Evolutionary conservation across 768 basidiomycete genomes (phyloP).

Genomic region (Calocybe cyanea): DNA sequence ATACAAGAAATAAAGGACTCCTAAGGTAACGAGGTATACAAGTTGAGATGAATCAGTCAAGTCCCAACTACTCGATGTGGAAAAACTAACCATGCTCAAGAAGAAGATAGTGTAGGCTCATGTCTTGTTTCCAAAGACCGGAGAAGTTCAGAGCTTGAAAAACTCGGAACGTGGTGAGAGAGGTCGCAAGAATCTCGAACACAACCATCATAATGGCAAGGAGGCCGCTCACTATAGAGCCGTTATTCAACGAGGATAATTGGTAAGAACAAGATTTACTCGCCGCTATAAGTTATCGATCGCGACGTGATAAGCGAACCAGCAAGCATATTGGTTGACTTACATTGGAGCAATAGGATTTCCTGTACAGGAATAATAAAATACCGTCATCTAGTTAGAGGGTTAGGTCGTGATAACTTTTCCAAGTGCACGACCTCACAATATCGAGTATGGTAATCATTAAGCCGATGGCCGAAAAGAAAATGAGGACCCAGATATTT

Average conservation of each 20-base stretch:
- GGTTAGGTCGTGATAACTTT: neutral
- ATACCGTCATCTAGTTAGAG: constrained; percentile 13
- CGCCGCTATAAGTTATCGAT: neutral
- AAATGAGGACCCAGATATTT: constrained; percentile 15
- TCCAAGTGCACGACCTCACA: constrained; percentile 12
- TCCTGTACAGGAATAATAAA: constrained; percentile 7
- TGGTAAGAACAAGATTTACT: neutral
- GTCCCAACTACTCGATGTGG: neutral
- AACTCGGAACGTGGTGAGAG: constrained; percentile 20
- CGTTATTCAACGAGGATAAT: neutral
- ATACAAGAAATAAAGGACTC: constrained; percentile 26
- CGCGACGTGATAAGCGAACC: no score
- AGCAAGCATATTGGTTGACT: constrained; percentile 2
- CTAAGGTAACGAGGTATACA: no score
- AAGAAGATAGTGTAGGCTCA: constrained; percentile 19
- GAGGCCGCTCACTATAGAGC: constrained; percentile 18
- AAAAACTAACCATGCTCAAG: constrained; percentile 22
- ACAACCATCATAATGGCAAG: constrained; percentile 25
- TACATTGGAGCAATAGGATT: constrained; percentile 10
- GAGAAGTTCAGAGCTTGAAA: constrained; percentile 20
- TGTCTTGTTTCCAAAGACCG: constrained; percentile 13
- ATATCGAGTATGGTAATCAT: constrained; percentile 20
- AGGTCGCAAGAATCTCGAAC: constrained; percentile 23
- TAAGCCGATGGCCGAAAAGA: constrained; percentile 18
- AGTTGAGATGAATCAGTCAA: neutral